Base-by-base conservation (phyloP, 768 basidiomycete genomes). In the Rhodotorula taiwanensis region DNA sequence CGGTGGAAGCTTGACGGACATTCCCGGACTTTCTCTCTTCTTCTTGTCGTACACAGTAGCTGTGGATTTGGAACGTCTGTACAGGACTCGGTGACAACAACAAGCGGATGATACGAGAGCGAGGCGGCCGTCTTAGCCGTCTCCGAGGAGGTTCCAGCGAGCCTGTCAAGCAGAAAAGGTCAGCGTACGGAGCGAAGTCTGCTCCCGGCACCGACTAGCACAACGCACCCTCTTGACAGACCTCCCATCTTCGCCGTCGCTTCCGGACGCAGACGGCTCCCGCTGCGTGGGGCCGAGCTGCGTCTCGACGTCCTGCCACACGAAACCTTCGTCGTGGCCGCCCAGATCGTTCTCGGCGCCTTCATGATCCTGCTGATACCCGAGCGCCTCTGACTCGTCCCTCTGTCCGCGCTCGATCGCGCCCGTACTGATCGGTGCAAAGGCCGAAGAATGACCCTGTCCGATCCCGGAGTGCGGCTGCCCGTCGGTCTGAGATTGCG, bases 131-230 rank as follows among this genome's bases (percentile, higher is more conserved):
- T 9, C 14, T 39, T n/a, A 50, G 23, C 8, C 39, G 51, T 64
- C 63, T 30, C 53, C 57, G 52, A 64, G 57, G 9, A 64, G 36
- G 31, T 64, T 64, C 63, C 63, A 64, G n/a, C 58, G 52, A 14
- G 63, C 39, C 63, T 64, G 52, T 41, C 15, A 15, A 20, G 1
- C 6, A 30, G 1, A 23, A 31, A 1, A 23, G 33, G 43, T 28
- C 30, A 55, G 53, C 16, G 0, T 16, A 1, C 39, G 39, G 39
- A 41, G 39, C 18, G 11, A 41, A 10, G 39, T 41, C 11, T 41
- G 39, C 39, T 41, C 39, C 18, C 39, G 45, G 11, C 11, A 10
- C 45, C 45, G 15, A 11, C 28, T 11, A 9, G 28, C 13, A 31
- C 21, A 6, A 55, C 54, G 30, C 33, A 58, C 58, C 58, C 33